Percentiles rank a stretch among this genome's conserved stretches.
These are phyloP conservation scores for Pleoardoris graminearum DNA, from an alignment of 2,329 filamentous ascomycete genomes.

Conservation along the genomic window DNA sequence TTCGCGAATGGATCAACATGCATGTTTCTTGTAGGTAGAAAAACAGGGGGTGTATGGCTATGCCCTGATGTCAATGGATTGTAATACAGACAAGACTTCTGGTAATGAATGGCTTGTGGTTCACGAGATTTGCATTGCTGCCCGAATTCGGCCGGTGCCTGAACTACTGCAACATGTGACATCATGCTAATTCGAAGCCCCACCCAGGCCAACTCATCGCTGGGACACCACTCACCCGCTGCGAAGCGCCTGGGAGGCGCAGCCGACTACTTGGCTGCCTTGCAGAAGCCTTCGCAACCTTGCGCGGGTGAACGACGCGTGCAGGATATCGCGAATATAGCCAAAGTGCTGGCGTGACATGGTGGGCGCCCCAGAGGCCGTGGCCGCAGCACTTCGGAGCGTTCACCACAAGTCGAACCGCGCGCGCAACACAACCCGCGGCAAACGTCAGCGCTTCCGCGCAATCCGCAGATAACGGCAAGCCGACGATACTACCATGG, in stretches of 20 bases:
- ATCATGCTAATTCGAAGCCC: constrained; percentile 16
- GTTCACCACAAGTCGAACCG: constrained; percentile 21
- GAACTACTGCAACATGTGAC: constrained; percentile 16
- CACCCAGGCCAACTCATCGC: constrained; percentile 18
- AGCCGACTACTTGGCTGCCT: constrained; percentile 8
- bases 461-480: constrained; percentile 11
- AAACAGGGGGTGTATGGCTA: constrained; percentile 18
- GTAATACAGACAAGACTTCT: constrained; percentile 30
- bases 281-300: constrained; percentile 3
- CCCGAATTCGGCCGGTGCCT: constrained; percentile 6
- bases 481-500: constrained; percentile 28
- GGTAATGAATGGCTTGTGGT: neutral
- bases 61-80: constrained; percentile 22
- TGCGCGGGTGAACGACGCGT: neutral
- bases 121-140: constrained; percentile 7
- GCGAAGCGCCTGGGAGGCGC: constrained; percentile 11
- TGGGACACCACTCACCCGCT: constrained; percentile 15
- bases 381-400: no score
- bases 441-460: neutral
- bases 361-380: constrained; percentile 1
- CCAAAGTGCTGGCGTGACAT: neutral
- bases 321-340: neutral
- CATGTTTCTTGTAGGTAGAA: constrained; percentile 32
- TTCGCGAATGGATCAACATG: constrained; percentile 19
- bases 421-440: neutral